Evolutionary conservation across 2,329 filamentous ascomycete genomes (phyloP).

Genomic region (Xylariaceae sp.): DNA sequence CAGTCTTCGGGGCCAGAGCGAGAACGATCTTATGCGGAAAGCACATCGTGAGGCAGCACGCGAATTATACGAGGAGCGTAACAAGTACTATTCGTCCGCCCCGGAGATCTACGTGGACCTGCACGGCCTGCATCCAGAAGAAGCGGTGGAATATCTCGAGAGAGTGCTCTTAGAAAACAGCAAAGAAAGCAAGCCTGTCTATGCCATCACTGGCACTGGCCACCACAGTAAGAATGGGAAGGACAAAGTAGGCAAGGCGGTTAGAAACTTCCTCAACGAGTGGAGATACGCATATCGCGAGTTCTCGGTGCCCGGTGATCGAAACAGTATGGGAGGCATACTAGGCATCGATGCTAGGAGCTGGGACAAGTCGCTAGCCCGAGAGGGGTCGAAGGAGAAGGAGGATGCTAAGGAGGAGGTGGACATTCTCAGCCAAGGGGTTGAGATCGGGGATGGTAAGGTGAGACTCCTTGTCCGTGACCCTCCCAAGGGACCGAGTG

Average conservation of each 20-base stretch:
- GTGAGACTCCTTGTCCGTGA: conserved; percentile 66
- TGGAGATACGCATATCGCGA: conserved; percentile 96
- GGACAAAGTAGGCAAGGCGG: conserved; percentile 95
- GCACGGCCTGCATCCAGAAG: conserved; percentile 97
- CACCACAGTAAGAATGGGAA: conserved; percentile 99
- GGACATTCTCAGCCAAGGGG: conserved; percentile 66
- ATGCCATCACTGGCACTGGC: conserved; percentile 94
- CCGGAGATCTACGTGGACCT: conserved; percentile 91
- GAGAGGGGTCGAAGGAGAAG: conserved; percentile 47
- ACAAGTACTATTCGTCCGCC: conserved; percentile 63
- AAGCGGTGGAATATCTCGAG: conserved; percentile 93
- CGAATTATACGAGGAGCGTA: conserved; percentile 91
- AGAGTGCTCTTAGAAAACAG: conserved; percentile 83
- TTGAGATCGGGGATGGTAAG: conserved; percentile 69
- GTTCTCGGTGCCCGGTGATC: conserved; percentile 94
- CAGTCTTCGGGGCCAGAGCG: conserved; percentile 89
- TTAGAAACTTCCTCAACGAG: conserved; percentile 88
- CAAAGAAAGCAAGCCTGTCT: conserved; percentile 74
- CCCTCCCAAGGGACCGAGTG: conserved; percentile 59
- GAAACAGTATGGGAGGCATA: conserved; percentile 78
- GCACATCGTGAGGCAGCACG: conserved; percentile 92
- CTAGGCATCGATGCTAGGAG: conserved; percentile 68
- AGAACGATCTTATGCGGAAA: conserved; percentile 97
- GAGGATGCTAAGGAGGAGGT: conserved; percentile 46
- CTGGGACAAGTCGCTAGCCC: conserved; percentile 63